Base-by-base conservation (phyloP, 768 basidiomycete genomes). In the Pleurotus djamor region DNA sequence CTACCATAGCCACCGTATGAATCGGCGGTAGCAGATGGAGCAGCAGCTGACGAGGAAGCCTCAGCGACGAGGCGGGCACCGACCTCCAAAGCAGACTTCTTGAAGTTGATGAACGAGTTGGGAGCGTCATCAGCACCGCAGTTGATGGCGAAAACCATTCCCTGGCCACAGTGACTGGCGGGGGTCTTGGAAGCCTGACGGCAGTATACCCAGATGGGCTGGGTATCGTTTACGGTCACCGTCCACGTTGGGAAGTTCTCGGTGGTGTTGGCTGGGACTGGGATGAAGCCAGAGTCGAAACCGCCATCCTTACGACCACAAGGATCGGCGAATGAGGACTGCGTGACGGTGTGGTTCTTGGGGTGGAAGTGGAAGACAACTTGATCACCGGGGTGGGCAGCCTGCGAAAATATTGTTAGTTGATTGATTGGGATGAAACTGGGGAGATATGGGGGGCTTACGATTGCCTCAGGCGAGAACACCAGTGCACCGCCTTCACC, bases 141-240 rank as follows among this genome's bases (percentile, higher is more conserved):
- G 71, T 88, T 87, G 67, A 87, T 78, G 16, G 84, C 80, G 66
- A 87, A 86, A 45, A 88, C 84, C 85, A 88, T 87, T 64, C 85
- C 86, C 60, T 71, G 64, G 57, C 84, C 84, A 63, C 87, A 87
- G 68, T 88, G 86, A 59, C 76, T 79, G 37, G 68, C 73, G 4
- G 84, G 73, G 2, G 80, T 82, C 43, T 76, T 73, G 45, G 72
- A 76, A 54, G 72, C 81, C 63, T 87, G 86, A 45, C 69, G 71
- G 67, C 86, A 87, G 74, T 80, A 81, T 3, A 85, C 73, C 86
- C 85, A 87, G 38, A 84, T 71, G 4, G 85, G 85, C 38, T 77
- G 64, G 5, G 81, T 83, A 68, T 86, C 78, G 68, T 86, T 86
- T 60, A 86, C 71, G 37, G 73, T 74, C 59, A 87, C 68, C 8